Evolutionary conservation across 352 stramenopile genomes (phyloP), one percentile per base, ranked within the genome.

Genomic region (Phytophthora europaea): DNA sequence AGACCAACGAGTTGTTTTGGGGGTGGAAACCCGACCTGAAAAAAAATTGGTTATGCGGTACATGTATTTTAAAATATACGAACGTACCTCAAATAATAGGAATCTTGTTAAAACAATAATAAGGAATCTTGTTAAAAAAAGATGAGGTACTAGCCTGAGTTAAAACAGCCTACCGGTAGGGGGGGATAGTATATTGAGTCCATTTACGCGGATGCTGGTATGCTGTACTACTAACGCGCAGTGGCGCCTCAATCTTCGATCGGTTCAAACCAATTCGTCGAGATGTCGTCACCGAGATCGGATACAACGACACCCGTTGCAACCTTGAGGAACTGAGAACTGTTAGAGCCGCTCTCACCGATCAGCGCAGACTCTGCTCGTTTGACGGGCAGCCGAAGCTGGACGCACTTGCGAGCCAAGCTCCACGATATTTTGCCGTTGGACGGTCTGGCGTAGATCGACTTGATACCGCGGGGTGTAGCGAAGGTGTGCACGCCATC

Each of bases 361-460:
- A 18, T 34, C 48, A 31, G 13, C 48, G 48, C 7, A 18, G 48
- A 55, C 48, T 55, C 48, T 9, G 43, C 43, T 6, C 43, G 43
- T 22, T 50, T 50, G 16, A 55, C 48, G 5, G n/a, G 48, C 1
- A 33, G 48, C 0, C 48, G 48, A 31, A 55, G 48, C 22, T 55
- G 48, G 16, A 31, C n/a, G 22, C 48, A 55, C 48, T 55, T 20
- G n/a, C 48, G 48, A 26, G 12, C n/a, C 57, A 54, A 23, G 4
- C 12, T 52, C 26, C 57, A 55, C 0, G 57, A 45, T 22, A 40
- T 9, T 43, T 64, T 64, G 10, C 20, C 40, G 31, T 45, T 2
- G 15, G 18, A 23, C 20, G 58, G 58, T 56, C 58, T 43, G 33
- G 43, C 26, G 31, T 20, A n/a, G 5, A 65, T 67, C 8, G 60